Conservation (phyloP, 2,329 filamentous ascomycete species). For the Cercospora beticola region DNA sequence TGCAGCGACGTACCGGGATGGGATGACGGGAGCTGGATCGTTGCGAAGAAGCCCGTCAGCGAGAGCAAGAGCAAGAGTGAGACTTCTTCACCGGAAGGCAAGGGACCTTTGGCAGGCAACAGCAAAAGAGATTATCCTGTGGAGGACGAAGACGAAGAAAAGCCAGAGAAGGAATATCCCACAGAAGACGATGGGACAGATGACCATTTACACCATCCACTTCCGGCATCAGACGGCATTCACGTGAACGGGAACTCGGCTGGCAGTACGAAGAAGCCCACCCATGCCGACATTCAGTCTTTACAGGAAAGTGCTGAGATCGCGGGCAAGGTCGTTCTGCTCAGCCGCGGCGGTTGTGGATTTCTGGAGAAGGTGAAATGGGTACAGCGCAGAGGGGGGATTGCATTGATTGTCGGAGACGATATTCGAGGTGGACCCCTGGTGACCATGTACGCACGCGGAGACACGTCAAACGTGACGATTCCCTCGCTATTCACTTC, state of each 20-base stretch:
- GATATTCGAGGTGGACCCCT: conserved; percentile 84
- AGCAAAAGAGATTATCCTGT: conserved; percentile 26
- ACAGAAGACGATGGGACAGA: conserved; percentile 73
- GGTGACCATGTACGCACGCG: conserved; percentile 97
- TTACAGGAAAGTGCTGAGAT: conserved; percentile 92
- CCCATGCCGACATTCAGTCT: conserved; percentile 85
- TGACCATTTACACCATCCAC: conserved; percentile 70
- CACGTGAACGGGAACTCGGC: conserved; percentile 39
- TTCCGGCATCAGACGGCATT: conserved; percentile 46
- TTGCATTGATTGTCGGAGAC: conserved; percentile 91
- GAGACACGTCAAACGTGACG: conserved; percentile 90
- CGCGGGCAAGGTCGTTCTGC: conserved; percentile 82
- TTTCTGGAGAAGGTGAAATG: conserved; percentile 97
- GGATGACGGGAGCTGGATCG: conserved; percentile 57
- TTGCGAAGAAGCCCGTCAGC: conserved; percentile 22
- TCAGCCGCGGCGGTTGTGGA: conserved; percentile 90
- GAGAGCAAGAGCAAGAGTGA: conserved; percentile 26
- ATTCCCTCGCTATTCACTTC: conserved; percentile 96
- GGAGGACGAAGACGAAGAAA: conserved; percentile 51
- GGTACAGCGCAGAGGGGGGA: conserved; percentile 85
- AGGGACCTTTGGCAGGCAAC: conserved; percentile 21
- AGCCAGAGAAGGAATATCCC: conserved; percentile 24
- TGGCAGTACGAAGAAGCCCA: conserved; percentile 39
- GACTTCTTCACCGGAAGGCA: conserved; percentile 16
- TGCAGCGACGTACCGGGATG: conserved; percentile 94